Conservation (phyloP, 805 yeast genomes). For the Metschnikowia colocasiae region DNA sequence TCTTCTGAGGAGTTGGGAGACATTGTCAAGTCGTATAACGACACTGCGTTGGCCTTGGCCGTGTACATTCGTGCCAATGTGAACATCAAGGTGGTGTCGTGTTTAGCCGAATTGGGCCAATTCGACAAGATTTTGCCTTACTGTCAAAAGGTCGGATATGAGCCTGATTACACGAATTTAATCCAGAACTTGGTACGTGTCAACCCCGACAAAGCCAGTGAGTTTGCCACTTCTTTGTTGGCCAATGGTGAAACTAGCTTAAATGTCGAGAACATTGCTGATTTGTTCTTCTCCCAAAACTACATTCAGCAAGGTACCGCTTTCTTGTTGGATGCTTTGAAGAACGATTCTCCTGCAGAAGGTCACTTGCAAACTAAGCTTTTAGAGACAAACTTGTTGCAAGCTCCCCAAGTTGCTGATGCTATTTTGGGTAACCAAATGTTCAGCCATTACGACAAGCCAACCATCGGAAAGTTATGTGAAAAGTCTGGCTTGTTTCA, state of each 20-base stretch:
- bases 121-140: conserved; percentile 94
- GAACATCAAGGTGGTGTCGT: conserved; percentile 85
- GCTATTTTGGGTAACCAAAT: conserved; percentile 94
- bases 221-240: conserved; percentile 85
- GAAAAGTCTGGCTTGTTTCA: conserved; percentile 95
- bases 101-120: conserved; percentile 93
- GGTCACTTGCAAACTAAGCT: conserved; percentile 94
- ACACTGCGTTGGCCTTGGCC: conserved; percentile 80
- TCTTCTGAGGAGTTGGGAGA: conserved; percentile 98
- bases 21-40: conserved; percentile 78
- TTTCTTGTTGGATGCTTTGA: conserved; percentile 89
- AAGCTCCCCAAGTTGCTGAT: conserved; percentile 99
- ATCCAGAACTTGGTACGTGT: conserved; percentile 87
- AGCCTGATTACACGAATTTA: conserved; percentile 85
- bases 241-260: conserved; percentile 57
- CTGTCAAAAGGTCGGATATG: conserved; percentile 82
- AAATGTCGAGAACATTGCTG: conserved; percentile 84
- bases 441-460: conserved; percentile 93
- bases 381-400: conserved; percentile 84
- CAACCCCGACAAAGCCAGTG: conserved; percentile 97
- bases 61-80: conserved; percentile 81
- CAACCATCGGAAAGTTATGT: conserved; percentile 85
- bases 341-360: conserved; percentile 89
- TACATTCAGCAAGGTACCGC: conserved; percentile 98
- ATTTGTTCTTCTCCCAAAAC: conserved; percentile 91